A percentile compares a stretch with the other conserved stretches of the same genome.
Evolutionary conservation across 2,329 filamentous ascomycete species (phyloP).

Genomic region (Alternaria metachromatica): DNA sequence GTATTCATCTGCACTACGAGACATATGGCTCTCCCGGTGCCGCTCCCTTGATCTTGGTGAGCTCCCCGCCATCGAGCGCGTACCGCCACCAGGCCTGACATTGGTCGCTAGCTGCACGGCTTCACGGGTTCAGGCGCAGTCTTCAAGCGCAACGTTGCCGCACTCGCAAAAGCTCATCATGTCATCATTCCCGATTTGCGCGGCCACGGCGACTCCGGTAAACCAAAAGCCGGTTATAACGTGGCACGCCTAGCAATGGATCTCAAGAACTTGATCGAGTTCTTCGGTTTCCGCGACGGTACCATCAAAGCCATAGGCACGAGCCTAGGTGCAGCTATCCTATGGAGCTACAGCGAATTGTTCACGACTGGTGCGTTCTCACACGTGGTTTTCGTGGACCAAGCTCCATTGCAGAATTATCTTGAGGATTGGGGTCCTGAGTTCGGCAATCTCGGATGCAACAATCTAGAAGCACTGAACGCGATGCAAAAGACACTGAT

Average conservation of each 20-base stretch:
- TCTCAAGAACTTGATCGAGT: conserved; percentile 29
- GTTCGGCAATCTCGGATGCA: conserved; percentile 31
- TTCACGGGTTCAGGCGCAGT: conserved; percentile 34
- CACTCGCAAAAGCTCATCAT: conserved; percentile 12
- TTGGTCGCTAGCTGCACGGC: conserved; percentile 28
- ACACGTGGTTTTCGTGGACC: conserved; percentile 37
- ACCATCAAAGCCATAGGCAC: conserved; percentile 24
- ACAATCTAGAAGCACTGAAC: conserved; percentile 21
- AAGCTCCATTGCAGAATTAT: conserved; percentile 37
- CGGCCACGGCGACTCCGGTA: conserved; percentile 34
- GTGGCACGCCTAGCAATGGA: conserved; percentile 37
- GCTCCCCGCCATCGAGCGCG: background rate
- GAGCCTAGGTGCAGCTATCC: conserved; percentile 30
- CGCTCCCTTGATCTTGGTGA: conserved; percentile 23
- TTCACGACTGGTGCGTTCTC: conserved; percentile 29
- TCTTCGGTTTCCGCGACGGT: conserved; percentile 18
- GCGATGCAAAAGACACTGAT: conserved; percentile 22
- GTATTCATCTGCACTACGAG: conserved; percentile 15
- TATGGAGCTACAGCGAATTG: conserved; percentile 38
- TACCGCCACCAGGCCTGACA: background rate
- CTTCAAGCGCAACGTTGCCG: conserved; percentile 24
- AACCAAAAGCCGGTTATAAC: conserved; percentile 34
- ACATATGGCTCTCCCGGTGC: conserved; percentile 14
- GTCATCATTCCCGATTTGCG: conserved; percentile 32
- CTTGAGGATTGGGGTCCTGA: conserved; percentile 30